Conservation (phyloP, 306 rosid species). For the Trichosanthes truncata region DNA sequence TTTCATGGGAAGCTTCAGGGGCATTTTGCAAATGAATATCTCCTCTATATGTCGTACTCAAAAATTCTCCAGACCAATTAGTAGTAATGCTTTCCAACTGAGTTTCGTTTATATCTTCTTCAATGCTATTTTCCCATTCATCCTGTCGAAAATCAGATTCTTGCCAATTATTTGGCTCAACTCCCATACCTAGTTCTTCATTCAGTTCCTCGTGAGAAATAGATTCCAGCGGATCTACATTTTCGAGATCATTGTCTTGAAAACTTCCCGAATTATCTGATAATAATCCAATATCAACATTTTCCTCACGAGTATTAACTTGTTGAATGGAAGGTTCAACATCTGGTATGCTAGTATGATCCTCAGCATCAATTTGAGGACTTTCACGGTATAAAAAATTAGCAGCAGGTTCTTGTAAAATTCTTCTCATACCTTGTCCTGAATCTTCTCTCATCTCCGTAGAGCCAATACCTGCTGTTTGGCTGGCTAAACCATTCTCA, state of each 20-base stretch:
- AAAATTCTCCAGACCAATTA: slow-evolving; percentile 50
- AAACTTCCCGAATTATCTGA: slow-evolving; percentile 18
- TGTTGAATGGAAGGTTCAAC: slow-evolving; percentile 27
- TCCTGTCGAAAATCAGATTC: slow-evolving; percentile 26
- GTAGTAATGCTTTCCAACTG: slow-evolving; percentile 33
- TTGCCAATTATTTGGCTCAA: slow-evolving; percentile 40
- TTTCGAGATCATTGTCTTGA: slow-evolving; percentile 23
- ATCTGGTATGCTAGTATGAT: slow-evolving; percentile 26
- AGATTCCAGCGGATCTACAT: slow-evolving; percentile 33
- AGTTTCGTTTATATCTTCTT: slow-evolving; percentile 38
- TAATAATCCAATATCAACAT: slow-evolving; percentile 22
- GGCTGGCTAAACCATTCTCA: slow-evolving; percentile 25
- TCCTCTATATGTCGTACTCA: slow-evolving; percentile 49
- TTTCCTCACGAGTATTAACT: slow-evolving; percentile 29
- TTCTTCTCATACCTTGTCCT: slow-evolving; percentile 25
- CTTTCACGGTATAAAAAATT: slow-evolving; percentile 20
- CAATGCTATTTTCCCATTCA: slow-evolving; percentile 30
- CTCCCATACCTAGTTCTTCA: slow-evolving; percentile 38
- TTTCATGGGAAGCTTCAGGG: slow-evolving; percentile 68
- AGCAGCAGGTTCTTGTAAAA: slow-evolving; percentile 21
- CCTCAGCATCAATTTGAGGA: slow-evolving; percentile 27
- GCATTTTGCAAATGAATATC: slow-evolving; percentile 44
- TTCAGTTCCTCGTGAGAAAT: slow-evolving; percentile 32
- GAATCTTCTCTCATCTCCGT: slow-evolving; percentile 26
- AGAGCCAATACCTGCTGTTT: slow-evolving; percentile 5